These are phyloP conservation scores for Blepharisma undulans DNA, from an alignment of 169 alveolate species.

Conservation along the genomic window DNA sequence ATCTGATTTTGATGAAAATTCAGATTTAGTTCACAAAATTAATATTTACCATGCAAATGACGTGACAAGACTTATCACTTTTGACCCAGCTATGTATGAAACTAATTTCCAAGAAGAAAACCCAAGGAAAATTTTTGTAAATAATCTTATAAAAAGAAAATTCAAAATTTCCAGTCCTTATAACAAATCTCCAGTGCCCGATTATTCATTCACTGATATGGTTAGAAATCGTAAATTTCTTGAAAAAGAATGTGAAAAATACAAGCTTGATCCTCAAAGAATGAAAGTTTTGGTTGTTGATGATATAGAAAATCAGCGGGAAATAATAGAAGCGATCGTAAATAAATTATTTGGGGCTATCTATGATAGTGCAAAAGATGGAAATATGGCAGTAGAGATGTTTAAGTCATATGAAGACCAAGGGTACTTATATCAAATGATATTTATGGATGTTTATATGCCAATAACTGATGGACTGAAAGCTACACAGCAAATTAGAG, in stretches of 20 bases:
- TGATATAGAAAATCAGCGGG: background rate
- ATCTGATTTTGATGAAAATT: background rate
- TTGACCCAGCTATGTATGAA: background rate
- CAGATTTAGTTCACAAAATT: background rate
- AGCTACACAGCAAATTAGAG: conserved; percentile 14
- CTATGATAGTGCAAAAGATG: conserved; percentile 27
- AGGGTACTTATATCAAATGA: conserved; percentile 24
- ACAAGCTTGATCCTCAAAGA: background rate
- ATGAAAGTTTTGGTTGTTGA: conserved; percentile 16
- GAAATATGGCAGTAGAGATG: conserved; percentile 10
- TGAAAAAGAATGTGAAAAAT: background rate
- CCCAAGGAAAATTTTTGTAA: background rate
- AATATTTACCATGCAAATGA: background rate
- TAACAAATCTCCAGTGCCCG: background rate
- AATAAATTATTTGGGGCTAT: background rate
- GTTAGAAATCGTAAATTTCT: background rate
- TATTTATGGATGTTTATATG: conserved; percentile 34
- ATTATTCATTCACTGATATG: background rate
- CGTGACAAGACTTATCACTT: background rate
- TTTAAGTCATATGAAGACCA: background rate
- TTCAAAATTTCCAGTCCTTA: background rate
- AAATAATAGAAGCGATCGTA: background rate
- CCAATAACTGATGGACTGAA: conserved; percentile 13
- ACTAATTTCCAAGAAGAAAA: background rate
- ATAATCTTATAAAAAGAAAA: background rate